phyloP scores from a whole-genome alignment of 83 land plant species.

The Picea abies region DNA sequence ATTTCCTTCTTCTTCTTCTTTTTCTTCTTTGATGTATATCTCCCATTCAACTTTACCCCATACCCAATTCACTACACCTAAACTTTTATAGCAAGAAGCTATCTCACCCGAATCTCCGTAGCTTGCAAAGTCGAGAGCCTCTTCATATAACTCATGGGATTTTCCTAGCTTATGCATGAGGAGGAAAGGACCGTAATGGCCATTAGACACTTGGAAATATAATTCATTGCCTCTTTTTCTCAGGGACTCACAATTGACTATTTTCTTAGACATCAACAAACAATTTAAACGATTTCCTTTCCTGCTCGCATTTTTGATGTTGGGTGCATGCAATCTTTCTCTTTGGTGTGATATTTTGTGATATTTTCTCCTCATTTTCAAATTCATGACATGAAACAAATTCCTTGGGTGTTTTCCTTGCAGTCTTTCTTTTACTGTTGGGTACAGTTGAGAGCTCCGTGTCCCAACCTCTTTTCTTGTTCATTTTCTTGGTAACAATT shows the following conservation, averaged over 20 bases:
- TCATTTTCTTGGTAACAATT: too few relatives aligned
- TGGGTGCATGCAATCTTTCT: too few relatives aligned
- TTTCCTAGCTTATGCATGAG: not conserved
- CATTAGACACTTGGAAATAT: not conserved
- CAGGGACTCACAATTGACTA: not conserved
- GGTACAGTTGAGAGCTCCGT: too few relatives aligned
- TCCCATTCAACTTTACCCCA: slow-evolving; percentile 1
- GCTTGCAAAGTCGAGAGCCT: not conserved
- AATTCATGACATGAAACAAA: too few relatives aligned
- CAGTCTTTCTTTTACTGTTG: too few relatives aligned
- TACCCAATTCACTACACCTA: slow-evolving; percentile 5
- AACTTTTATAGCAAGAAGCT: slow-evolving; percentile 4
- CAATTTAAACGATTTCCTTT: too few relatives aligned
- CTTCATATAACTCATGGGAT: not conserved
- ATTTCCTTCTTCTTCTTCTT: not conserved
- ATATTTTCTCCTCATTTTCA: too few relatives aligned
- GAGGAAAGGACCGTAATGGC: slow-evolving; percentile 3
- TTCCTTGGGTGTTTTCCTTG: too few relatives aligned
- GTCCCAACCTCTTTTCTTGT: too few relatives aligned
- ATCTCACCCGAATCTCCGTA: not conserved
- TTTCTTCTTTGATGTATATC: not conserved
- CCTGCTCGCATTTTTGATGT: too few relatives aligned
- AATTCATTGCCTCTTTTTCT: slow-evolving; percentile 7
- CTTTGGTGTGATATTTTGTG: too few relatives aligned
- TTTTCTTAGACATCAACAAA: not conserved